Percentiles rank a stretch among this genome's conserved stretches.
phyloP scores from a whole-genome alignment of 805 yeast species.

The Kodamaea restingae region DNA sequence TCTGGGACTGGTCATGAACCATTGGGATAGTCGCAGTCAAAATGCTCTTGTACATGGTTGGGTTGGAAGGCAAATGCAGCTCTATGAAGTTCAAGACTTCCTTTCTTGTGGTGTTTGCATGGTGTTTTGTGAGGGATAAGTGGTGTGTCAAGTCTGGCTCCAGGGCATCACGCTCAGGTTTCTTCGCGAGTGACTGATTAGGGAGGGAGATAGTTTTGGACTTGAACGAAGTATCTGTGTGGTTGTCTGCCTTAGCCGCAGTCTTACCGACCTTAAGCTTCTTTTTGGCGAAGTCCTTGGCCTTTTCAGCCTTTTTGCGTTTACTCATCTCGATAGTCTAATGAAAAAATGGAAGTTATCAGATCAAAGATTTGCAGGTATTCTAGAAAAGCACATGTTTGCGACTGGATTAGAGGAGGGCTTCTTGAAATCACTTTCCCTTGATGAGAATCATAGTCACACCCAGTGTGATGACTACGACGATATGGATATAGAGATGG shows the following conservation, averaged over 20 bases:
- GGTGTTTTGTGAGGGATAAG: conserved; percentile 70
- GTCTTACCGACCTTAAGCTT: conserved; percentile 89
- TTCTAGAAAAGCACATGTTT: no score
- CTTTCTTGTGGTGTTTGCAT: conserved; percentile 63
- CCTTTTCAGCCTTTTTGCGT: conserved; percentile 59
- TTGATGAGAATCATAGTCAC: conserved; percentile 16
- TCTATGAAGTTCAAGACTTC: conserved; percentile 60
- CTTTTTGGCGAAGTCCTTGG: conserved; percentile 69
- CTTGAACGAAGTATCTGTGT: conserved; percentile 81
- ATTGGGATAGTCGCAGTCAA: conserved; percentile 58
- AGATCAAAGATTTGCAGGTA: neutral
- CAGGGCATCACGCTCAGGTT: conserved; percentile 14
- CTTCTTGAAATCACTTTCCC: conserved; percentile 21
- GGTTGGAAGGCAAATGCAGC: conserved; percentile 48
- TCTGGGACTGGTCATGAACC: conserved; percentile 59
- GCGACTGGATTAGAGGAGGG: conserved; percentile 15
- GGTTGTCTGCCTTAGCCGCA: conserved; percentile 63
- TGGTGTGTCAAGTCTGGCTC: conserved; percentile 54
- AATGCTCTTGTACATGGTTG: conserved; percentile 53
- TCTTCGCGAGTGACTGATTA: conserved; percentile 34
- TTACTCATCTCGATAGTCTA: conserved; percentile 45
- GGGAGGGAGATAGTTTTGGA: conserved; percentile 57
- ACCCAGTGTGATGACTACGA: conserved; percentile 9
- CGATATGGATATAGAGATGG: conserved; percentile 17
- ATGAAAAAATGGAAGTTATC: neutral